Base-by-base conservation (phyloP, 169 alveolate genomes). In the Neospora caninum region DNA sequence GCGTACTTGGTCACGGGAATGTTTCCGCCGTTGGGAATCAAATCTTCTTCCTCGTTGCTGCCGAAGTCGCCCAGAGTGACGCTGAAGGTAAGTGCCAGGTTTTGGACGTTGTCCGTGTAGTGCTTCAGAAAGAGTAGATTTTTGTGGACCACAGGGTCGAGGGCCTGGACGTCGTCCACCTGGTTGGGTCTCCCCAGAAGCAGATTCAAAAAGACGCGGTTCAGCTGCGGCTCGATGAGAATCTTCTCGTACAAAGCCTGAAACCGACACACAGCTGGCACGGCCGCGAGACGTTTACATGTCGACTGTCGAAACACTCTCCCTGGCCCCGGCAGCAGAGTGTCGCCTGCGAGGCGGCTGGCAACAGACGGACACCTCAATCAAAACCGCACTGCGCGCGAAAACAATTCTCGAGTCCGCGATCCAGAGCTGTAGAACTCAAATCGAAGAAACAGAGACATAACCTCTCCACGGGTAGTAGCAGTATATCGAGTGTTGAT, bases 191-290 rank as follows among this genome's bases (percentile, higher is more conserved):
- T 95, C 89, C 96, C 98, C 45, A 98, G 96, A 69, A 98, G 96
- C 64, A 97, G 93, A 94, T 98, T 98, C 34, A 98, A 93, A 91
- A 98, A 97, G 22, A 98, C 97, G 34, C 98, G 96, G 73, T 97
- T 97, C 86, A 98, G 96, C 82, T 97, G 98, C 7, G 98, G 98
- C 96, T 98, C 99, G 31, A 98, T 93, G 25, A 98, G 95, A 38
- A 97, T 97, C 93, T 97, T 97, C 95, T 98, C 99, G 91, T 97
- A 98, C 43, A 98, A 95, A 22, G 99, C 99, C 96, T 92, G 80
- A 2, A 39, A 22, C 34, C 41, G 20, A 34, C 34, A 53, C 69
- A 18, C n/a, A n/a, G 73, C 42, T 7, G 54, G 58, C 13, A 73
- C 45, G 49, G 7, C 36, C n/a, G 54, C 49, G 31, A 20, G 20